Percentiles rank a stretch among this genome's conserved stretches.
phyloP scores from a whole-genome alignment of 352 stramenopile species.

The Phytophthora lateralis region DNA sequence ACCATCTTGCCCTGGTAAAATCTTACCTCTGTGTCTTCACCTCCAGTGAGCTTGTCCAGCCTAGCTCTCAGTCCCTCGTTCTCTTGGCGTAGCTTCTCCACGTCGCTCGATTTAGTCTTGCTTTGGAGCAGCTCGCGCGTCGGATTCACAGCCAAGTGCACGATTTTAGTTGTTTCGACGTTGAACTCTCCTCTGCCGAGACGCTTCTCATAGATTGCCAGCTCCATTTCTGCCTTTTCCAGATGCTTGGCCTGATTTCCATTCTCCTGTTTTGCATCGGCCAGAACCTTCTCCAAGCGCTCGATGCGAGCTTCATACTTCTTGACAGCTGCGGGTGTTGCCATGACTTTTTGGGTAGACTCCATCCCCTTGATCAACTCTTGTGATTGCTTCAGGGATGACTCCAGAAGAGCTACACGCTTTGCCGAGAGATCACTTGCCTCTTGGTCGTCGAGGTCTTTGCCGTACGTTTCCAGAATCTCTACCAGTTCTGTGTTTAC shows the following conservation, averaged over 20 bases:
- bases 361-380: slow-evolving; percentile 54
- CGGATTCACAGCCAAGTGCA: slow-evolving; percentile 87
- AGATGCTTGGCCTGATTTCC: slow-evolving; percentile 60
- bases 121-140: slow-evolving; percentile 66
- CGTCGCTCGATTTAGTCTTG: slow-evolving; percentile 42
- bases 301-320: slow-evolving; percentile 58
- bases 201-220: slow-evolving; percentile 71
- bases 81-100: slow-evolving; percentile 55
- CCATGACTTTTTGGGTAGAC: slow-evolving; percentile 36
- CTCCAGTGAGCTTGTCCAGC: slow-evolving; percentile 41
- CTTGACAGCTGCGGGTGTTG: slow-evolving; percentile 46
- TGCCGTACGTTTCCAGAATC: slow-evolving; percentile 70
- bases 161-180: slow-evolving; percentile 83
- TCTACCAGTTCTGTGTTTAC: slow-evolving; percentile 66
- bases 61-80: slow-evolving; percentile 58
- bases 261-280: slow-evolving; percentile 50
- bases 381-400: slow-evolving; percentile 53
- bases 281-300: slow-evolving; percentile 51
- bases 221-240: slow-evolving; percentile 66
- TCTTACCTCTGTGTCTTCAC: slow-evolving; percentile 39
- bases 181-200: slow-evolving; percentile 83
- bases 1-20: background rate
- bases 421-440: slow-evolving; percentile 31
- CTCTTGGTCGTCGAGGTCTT: slow-evolving; percentile 46
- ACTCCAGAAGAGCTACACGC: slow-evolving; percentile 50